A percentile compares a stretch with the other conserved stretches of the same genome.
Evolutionary conservation across 2,329 filamentous ascomycete genomes (phyloP).

Genomic region (Scytalidium lignicola): DNA sequence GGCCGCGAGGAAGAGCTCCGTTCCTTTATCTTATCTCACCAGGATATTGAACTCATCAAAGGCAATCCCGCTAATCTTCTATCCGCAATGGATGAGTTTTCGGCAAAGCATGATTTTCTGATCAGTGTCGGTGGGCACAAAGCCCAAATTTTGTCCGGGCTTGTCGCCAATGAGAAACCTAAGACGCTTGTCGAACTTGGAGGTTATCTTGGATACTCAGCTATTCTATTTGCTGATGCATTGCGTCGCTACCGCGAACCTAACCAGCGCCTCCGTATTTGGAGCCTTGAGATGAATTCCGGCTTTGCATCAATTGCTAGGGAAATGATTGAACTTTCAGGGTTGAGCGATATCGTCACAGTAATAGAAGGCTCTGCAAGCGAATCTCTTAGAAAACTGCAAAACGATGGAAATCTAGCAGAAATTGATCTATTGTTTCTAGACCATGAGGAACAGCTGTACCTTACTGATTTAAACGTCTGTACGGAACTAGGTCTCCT

Average conservation of each 20-base stretch:
- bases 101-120: conserved; percentile 58
- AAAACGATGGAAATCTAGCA: conserved; percentile 45
- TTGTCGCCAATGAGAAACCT: conserved; percentile 64
- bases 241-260: conserved; percentile 48
- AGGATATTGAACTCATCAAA: conserved; percentile 56
- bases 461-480: conserved; percentile 67
- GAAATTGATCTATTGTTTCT: conserved; percentile 70
- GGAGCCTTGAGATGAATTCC: conserved; percentile 61
- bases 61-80: conserved; percentile 59
- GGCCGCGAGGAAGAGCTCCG: conserved; percentile 70
- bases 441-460: conserved; percentile 73
- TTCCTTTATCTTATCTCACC: conserved; percentile 59
- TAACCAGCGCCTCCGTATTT: conserved; percentile 30
- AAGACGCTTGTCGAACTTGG: conserved; percentile 70
- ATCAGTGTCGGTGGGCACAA: conserved; percentile 77
- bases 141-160: conserved; percentile 59
- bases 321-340: conserved; percentile 64
- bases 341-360: conserved; percentile 60
- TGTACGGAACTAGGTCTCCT: conserved; percentile 66
- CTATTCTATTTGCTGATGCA: conserved; percentile 66
- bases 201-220: conserved; percentile 78
- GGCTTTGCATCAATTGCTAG: conserved; percentile 65
- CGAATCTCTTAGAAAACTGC: conserved; percentile 54
- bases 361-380: conserved; percentile 65
- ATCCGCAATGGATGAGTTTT: conserved; percentile 64